Evolutionary conservation across 2,329 filamentous ascomycete species (phyloP).

Genomic region (Trichophyton benhamiae): DNA sequence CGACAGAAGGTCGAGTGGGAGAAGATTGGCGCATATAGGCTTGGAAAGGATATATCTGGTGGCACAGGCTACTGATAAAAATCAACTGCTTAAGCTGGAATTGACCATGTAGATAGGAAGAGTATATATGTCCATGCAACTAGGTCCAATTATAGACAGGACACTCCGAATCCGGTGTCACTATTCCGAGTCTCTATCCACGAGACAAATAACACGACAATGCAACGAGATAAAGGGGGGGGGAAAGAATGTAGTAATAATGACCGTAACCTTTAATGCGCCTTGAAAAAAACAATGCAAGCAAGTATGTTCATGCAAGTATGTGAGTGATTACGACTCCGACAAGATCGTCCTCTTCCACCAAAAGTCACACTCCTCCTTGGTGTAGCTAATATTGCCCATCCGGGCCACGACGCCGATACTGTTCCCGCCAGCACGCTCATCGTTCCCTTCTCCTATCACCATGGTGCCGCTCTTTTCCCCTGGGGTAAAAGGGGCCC

Average conservation of each 20-base stretch:
- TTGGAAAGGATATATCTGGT: conserved; percentile 68
- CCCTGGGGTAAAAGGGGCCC: conserved; percentile 24
- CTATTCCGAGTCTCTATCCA: too few relatives aligned
- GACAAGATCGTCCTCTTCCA: conserved; percentile 18
- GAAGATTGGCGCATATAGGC: conserved; percentile 83
- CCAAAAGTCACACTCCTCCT: conserved; percentile 39
- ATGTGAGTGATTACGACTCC: conserved; percentile 11
- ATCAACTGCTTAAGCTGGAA: neutral
- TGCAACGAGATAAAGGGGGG: neutral
- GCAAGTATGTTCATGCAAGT: neutral
- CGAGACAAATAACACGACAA: too few relatives aligned
- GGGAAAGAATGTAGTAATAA: neutral
- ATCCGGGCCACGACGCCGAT: conserved; percentile 31
- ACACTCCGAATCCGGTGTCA: too few relatives aligned
- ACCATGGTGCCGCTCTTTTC: conserved; percentile 30
- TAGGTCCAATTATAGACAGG: neutral
- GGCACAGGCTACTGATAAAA: conserved; percentile 35
- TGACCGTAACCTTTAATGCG: neutral
- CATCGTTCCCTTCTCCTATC: conserved; percentile 39
- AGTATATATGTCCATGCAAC: neutral
- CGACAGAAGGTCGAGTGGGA: conserved; percentile 99
- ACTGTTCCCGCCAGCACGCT: conserved; percentile 33
- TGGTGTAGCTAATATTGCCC: conserved; percentile 31
- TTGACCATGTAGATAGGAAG: neutral
- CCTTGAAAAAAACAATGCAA: neutral